Evolutionary conservation across 345 rosid species (phyloP).

Genomic region (Crucihimalaya himalaica): DNA sequence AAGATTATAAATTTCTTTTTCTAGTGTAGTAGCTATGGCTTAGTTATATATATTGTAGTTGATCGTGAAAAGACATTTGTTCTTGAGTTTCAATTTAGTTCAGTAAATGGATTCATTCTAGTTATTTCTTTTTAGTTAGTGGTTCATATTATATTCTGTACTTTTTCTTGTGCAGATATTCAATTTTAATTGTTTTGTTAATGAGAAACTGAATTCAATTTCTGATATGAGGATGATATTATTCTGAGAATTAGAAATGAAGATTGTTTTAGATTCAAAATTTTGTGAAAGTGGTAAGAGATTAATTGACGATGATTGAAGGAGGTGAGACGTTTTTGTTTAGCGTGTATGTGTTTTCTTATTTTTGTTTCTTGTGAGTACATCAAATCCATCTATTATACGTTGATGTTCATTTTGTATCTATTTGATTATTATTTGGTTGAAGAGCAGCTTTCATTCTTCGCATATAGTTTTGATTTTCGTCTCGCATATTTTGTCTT

Average conservation of each 20-base stretch:
- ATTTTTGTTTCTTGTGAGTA: neutral
- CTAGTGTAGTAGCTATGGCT: neutral
- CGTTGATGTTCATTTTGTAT: conserved; percentile 18
- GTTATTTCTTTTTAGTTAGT: neutral
- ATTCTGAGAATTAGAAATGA: neutral
- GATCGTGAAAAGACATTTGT: conserved; percentile 15
- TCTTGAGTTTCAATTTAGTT: neutral
- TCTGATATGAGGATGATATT: neutral
- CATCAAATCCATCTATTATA: neutral
- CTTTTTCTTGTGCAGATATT: neutral
- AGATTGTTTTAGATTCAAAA: neutral
- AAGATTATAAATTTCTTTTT: neutral
- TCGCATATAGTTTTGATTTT: conserved; percentile 10
- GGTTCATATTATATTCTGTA: neutral
- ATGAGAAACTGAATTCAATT: neutral
- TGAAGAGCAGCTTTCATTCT: conserved; percentile 27
- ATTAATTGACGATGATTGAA: neutral
- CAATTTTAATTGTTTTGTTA: too few species aligned
- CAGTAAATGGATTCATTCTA: neutral
- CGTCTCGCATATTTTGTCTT: conserved; percentile 22
- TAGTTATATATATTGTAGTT: neutral
- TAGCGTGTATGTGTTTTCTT: neutral
- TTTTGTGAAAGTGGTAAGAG: neutral
- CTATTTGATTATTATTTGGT: conserved; percentile 22
- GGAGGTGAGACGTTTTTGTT: conserved; percentile 1